phyloP scores from a whole-genome alignment of 352 stramenopile species.

The Phytophthora sp. region DNA sequence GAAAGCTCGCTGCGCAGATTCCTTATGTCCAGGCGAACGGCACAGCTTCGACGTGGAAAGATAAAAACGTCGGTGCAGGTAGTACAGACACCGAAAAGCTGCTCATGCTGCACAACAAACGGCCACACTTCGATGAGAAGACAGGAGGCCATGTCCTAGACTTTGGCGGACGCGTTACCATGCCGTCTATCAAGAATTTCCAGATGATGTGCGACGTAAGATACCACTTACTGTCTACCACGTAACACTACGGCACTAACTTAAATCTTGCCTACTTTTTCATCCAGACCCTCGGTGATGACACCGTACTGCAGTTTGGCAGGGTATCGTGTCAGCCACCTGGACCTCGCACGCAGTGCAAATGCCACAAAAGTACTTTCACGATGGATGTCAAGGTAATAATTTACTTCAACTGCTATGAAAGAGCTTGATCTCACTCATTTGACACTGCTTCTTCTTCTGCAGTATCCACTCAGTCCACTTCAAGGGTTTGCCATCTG shows the following conservation, averaged over 20 bases:
- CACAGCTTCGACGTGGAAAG: conserved; percentile 29
- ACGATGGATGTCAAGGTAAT: conserved; percentile 91
- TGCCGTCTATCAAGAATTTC: conserved; percentile 81
- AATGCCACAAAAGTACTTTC: conserved; percentile 90
- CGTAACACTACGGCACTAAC: background rate
- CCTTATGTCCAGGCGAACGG: conserved; percentile 43
- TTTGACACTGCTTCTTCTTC: no score
- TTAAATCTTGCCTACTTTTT: background rate
- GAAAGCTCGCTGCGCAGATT: conserved; percentile 49
- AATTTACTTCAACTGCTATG: background rate
- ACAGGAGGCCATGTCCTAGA: conserved; percentile 66
- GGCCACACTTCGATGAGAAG: conserved; percentile 56
- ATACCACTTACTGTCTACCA: conserved; percentile 28
- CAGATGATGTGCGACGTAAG: conserved; percentile 64
- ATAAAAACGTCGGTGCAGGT: conserved; percentile 6
- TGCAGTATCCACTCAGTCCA: conserved; percentile 78
- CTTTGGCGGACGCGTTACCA: conserved; percentile 67
- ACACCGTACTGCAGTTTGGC: conserved; percentile 62
- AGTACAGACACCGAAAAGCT: conserved; percentile 15
- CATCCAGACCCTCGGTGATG: conserved; percentile 40
- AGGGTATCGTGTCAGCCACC: conserved; percentile 64
- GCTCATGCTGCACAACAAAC: conserved; percentile 92
- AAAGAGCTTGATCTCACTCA: background rate
- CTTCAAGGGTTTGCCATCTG: conserved; percentile 91
- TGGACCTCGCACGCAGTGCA: conserved; percentile 54